phyloP scores from a whole-genome alignment of 2,329 filamentous ascomycete genomes.

The Aspergillus thermomutatus region DNA sequence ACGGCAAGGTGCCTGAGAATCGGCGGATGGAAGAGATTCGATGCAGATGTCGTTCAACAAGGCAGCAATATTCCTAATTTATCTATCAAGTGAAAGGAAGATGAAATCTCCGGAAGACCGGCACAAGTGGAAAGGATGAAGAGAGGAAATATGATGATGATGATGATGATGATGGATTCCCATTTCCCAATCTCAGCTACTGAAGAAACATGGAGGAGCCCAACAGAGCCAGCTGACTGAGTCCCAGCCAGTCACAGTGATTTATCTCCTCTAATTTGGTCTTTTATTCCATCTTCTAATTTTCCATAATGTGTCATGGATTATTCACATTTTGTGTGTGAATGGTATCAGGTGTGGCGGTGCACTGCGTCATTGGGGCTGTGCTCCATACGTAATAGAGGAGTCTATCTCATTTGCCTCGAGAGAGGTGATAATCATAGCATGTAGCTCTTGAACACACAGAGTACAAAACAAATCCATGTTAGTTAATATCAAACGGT shows the following conservation, averaged over 20 bases:
- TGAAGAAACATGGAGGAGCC: neutral
- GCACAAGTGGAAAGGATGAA: neutral
- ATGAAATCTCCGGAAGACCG: neutral
- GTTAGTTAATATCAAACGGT: neutral
- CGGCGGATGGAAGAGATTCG: neutral
- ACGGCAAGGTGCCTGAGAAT: neutral
- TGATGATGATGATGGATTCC: neutral
- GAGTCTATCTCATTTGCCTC: too few species aligned
- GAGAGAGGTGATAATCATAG: too few species aligned
- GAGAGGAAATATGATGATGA: neutral
- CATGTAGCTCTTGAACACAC: too few species aligned
- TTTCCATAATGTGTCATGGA: neutral
- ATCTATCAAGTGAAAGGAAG: neutral
- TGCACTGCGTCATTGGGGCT: conserved; percentile 7
- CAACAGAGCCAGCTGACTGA: neutral
- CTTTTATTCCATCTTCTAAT: neutral
- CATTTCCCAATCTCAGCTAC: neutral
- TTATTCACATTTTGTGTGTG: neutral
- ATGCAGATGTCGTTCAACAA: neutral
- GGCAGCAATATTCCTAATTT: neutral
- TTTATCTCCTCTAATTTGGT: too few species aligned
- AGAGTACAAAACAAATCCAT: too few species aligned
- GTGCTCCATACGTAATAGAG: neutral
- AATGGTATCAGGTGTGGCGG: conserved; percentile 1
- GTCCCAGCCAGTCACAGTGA: neutral